Base-by-base conservation (phyloP, 352 stramenopile species). In the Phytophthora crassamura region DNA sequence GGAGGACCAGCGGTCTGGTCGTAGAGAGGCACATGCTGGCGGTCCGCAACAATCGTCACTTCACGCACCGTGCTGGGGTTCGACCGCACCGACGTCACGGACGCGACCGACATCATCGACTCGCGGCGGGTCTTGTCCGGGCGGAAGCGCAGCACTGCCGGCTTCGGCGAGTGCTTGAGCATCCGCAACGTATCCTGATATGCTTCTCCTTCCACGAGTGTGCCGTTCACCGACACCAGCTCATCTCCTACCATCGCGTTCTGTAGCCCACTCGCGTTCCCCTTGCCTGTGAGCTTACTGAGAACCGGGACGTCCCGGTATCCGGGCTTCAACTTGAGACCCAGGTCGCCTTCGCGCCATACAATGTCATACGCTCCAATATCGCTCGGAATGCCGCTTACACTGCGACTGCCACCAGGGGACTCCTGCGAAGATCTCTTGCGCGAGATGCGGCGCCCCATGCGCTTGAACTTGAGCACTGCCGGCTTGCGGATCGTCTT, bases 381-480 rank as follows among this genome's bases (percentile, higher is more conserved):
- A 41, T 91, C 80, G n/a, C 73, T 80, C 16, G 72, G 60, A 35
- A 81, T 66, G 14, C 68, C 59, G 49, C 64, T 72, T 18, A 75
- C 51, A 25, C 65, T 69, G 32, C 72, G 63, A 62, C 64, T 72
- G 10, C 56, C 66, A 42, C 45, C 57, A 22, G 58, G 47, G 1
- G 72, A 64, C 8, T 86, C 82, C 15, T 77, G 65, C 7, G 72
- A 82, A 10, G 75, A 89, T 1, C 46, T 75, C 28, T 75, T 89
- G n/a, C 79, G 70, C 32, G 87, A 91, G 15, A 93, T 67, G 15
- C 85, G 83, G 14, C 87, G 80, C 7, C 84, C 77, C 87, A 95
- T 95, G 32, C 85, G 78, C 64, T 96, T 96, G 50, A 96, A 96
- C 68, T 94, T 94, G 61, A 95, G 82, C 66, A 95, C 84, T 5